These are phyloP conservation scores for Fonsecaea multimorphosa DNA, from an alignment of 2,329 filamentous ascomycete species.

Conservation along the genomic window DNA sequence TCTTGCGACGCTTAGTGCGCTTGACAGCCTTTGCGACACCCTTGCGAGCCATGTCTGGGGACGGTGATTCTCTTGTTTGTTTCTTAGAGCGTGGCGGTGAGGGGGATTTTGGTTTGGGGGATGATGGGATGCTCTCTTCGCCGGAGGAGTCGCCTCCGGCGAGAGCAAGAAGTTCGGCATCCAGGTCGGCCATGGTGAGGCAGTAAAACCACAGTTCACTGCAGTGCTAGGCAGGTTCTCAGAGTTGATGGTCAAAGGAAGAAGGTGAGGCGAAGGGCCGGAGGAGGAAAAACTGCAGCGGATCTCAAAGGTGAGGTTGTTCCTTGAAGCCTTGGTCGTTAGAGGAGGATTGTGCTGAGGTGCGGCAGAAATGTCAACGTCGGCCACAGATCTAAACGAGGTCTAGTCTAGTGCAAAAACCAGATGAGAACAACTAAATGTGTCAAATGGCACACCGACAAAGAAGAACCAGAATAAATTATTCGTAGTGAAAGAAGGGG, in stretches of 20 bases:
- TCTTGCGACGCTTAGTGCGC: conserved; percentile 54
- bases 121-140: conserved; percentile 58
- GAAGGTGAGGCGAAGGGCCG: conserved; percentile 1
- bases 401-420: conserved; percentile 7
- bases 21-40: conserved; percentile 52
- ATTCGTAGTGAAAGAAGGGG: background rate
- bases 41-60: conserved; percentile 55
- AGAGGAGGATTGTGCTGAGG: background rate
- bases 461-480: background rate
- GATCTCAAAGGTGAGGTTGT: background rate
- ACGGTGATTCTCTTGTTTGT: conserved; percentile 51
- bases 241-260: background rate
- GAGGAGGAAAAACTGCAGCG: conserved; percentile 7
- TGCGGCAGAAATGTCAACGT: conserved; percentile 4
- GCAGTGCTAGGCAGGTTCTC: background rate
- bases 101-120: conserved; percentile 64
- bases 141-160: conserved; percentile 74
- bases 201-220: conserved; percentile 8
- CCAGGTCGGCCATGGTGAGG: conserved; percentile 77
- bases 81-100: conserved; percentile 57
- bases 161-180: conserved; percentile 91
- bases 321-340: background rate
- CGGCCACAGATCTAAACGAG: background rate
- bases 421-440: conserved; percentile 20
- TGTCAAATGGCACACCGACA: conserved; percentile 14